phyloP scores from a whole-genome alignment of 306 rosid species.

The Rubus idaeus region DNA sequence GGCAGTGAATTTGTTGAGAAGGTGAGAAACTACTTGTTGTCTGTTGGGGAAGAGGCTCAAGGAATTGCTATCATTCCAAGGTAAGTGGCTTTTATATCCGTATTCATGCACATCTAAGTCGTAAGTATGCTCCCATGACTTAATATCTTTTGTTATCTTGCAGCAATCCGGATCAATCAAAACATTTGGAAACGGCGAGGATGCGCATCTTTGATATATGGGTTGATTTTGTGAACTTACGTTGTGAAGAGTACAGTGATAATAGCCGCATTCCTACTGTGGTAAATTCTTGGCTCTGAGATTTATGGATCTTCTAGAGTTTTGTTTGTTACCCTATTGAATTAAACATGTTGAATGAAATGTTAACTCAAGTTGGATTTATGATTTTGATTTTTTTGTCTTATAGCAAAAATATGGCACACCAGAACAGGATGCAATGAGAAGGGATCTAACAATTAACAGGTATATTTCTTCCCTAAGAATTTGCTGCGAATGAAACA shows the following conservation, averaged over 20 bases:
- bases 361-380: neutral
- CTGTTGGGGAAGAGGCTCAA: constrained; percentile 77
- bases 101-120: neutral
- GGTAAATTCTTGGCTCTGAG: constrained; percentile 34
- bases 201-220: constrained; percentile 80
- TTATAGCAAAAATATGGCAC: constrained; percentile 86
- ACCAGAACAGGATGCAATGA: constrained; percentile 87
- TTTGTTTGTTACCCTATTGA: neutral
- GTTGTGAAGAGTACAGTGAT: constrained; percentile 85
- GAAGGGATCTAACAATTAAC: constrained; percentile 96
- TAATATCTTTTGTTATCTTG: constrained; percentile 12
- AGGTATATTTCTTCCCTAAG: constrained; percentile 45
- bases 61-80: constrained; percentile 82
- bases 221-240: constrained; percentile 92
- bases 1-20: constrained; percentile 81
- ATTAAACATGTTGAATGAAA: neutral
- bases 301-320: neutral
- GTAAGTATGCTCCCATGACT: neutral
- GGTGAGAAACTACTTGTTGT: constrained; percentile 66
- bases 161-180: constrained; percentile 98
- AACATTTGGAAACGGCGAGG: constrained; percentile 96
- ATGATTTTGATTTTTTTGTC: neutral
- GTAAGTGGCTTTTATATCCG: constrained; percentile 25
- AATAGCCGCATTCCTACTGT: constrained; percentile 87
- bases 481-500: neutral